Base-by-base conservation (phyloP, 768 basidiomycete species). In the Russula abietina region DNA sequence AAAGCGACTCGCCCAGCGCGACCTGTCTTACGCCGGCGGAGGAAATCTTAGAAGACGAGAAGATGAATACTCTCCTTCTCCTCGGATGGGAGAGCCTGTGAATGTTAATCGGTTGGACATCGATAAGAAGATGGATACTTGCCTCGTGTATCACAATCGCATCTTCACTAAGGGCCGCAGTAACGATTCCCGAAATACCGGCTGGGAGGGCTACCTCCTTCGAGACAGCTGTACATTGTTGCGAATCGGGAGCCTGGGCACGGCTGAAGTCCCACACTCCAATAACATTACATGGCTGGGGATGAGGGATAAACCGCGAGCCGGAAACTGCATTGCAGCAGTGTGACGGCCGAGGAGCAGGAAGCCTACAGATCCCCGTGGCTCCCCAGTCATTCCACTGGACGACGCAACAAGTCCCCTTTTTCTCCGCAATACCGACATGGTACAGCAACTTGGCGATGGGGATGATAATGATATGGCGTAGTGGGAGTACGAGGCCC, bases 91-190 rank as follows among this genome's bases (percentile, higher is more conserved):
- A 19, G 26, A 46, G 56, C 30, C 56, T 58, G 26, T 16, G 22
- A 41, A 16, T n/a, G 24, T n/a, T 26, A 17, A 56, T 33, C 6
- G n/a, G 32, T 43, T 33, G 32, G 33, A 38, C 14, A 33, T 11
- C 17, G 32, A 54, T 19, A 24, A 36, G 38, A 49, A 2, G 32
- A 38, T 49, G 22, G 16, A 39, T 39, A 59, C 62, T 36, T 17
- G 30, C 62, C 52, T 63, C 57, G 51, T 26, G 26, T 46, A 62
- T 46, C 30, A 62, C 50, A 56, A 62, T 57, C 41, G 36, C 61
- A 41, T 62, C 61, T n/a, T 62, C 61, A 17, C 56, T 58, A 38
- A 62, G 53, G 4, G 26, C 51, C 19, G 50, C 56, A 17, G 33
- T 26, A 26, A 53, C 50, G 8, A 6, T 28, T 45, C 50, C 56